A percentile compares a stretch with the other conserved stretches of the same genome.
These are phyloP conservation scores for Hymenoscyphus fructigenus DNA, from an alignment of 2,329 filamentous ascomycete genomes.

Conservation along the genomic window DNA sequence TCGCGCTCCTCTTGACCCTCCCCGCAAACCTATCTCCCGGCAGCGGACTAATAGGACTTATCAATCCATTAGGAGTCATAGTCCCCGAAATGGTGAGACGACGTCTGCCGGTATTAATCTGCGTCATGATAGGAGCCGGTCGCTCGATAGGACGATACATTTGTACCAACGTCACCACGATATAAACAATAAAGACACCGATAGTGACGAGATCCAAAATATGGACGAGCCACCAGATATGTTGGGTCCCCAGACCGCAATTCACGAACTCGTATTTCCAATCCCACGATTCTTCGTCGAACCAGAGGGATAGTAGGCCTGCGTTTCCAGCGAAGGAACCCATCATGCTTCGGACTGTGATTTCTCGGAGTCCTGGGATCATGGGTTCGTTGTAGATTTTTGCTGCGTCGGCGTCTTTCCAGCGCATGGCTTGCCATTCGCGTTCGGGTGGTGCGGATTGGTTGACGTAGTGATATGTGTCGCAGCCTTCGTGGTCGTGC, in stretches of 20 bases:
- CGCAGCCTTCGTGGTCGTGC: constrained; percentile 93
- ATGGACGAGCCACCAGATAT: constrained; percentile 93
- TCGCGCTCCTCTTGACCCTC: constrained; percentile 6
- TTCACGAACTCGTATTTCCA: constrained; percentile 82
- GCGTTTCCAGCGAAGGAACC: constrained; percentile 92
- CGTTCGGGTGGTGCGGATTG: constrained; percentile 45
- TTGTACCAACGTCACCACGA: constrained; percentile 9
- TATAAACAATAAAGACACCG: constrained; percentile 24
- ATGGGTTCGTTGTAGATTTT: constrained; percentile 44
- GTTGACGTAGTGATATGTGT: constrained; percentile 80
- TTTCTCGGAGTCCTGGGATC: constrained; percentile 72
- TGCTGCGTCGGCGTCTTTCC: constrained; percentile 44
- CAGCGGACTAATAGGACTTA: background rate
- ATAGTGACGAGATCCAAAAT: constrained; percentile 54
- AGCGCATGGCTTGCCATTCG: constrained; percentile 45
- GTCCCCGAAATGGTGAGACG: constrained; percentile 6
- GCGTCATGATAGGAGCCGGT: constrained; percentile 5
- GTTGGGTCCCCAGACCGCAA: constrained; percentile 80
- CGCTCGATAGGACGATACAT: constrained; percentile 1
- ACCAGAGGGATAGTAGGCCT: constrained; percentile 86
- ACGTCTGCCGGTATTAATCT: constrained; percentile 8
- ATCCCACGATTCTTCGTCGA: constrained; percentile 67
- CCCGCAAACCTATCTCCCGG: background rate
- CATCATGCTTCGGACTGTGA: constrained; percentile 98
- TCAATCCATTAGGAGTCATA: constrained; percentile 1